Evolutionary conservation across 345 rosid genomes (phyloP).

Genomic region (Pistacia vera): DNA sequence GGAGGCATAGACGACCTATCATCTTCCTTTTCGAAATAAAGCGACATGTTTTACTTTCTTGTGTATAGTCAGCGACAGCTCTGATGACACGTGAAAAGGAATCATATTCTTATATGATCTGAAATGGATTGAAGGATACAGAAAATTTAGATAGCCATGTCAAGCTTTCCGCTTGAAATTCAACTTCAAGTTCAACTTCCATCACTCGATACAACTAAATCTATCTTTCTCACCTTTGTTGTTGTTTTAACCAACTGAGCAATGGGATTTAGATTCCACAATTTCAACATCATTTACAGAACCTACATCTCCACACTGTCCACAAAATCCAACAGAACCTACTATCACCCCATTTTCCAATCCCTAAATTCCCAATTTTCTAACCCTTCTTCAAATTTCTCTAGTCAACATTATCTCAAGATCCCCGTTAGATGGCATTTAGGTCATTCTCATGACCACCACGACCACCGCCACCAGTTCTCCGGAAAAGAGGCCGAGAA

Average conservation of each 20-base stretch:
- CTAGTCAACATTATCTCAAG: conserved; percentile 26
- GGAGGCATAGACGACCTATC: too few species aligned
- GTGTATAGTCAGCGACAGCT: too few species aligned
- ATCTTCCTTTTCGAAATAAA: too few species aligned
- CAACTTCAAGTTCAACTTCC: background rate
- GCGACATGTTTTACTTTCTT: too few species aligned
- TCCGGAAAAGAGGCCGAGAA: conserved; percentile 54
- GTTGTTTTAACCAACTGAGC: background rate
- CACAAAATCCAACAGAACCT: conserved; percentile 13
- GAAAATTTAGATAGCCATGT: background rate
- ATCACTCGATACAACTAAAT: too few species aligned
- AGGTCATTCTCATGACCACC: conserved; percentile 53
- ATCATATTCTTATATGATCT: too few species aligned
- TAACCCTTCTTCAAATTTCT: conserved; percentile 10
- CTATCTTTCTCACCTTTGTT: too few species aligned
- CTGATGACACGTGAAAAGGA: background rate
- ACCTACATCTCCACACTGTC: too few species aligned
- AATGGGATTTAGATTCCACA: conserved; percentile 57
- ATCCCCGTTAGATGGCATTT: conserved; percentile 71
- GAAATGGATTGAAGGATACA: too few species aligned
- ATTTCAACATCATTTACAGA: conserved; percentile 40
- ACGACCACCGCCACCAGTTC: conserved; percentile 29
- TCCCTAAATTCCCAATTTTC: conserved; percentile 27
- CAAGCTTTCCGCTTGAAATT: background rate
- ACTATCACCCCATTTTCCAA: conserved; percentile 14